Base-by-base conservation (phyloP, 2,329 filamentous ascomycete species). In the Lasiodiplodia citricola region DNA sequence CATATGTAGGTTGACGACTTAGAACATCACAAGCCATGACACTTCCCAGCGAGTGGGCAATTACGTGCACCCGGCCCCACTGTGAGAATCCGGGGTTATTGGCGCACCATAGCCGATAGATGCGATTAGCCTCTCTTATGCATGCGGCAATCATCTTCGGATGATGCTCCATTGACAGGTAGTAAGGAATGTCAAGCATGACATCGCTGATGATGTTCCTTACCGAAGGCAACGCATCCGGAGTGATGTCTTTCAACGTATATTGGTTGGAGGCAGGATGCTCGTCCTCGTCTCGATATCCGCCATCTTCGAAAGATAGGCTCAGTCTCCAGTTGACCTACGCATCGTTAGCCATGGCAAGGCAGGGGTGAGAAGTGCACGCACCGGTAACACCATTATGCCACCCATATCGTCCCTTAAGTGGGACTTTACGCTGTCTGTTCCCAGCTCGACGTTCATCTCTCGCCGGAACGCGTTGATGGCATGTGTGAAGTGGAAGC, bases 161-260 rank as follows among this genome's bases (percentile, higher is more conserved):
- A 75, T 98, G 97, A 80, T 98, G 95, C 68, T 80, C 75, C 69
- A 96, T 92, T 0, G 95, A 98, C 81, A 99, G 90, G 81, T 98
- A 99, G 77, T 97, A 98, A 0, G 96, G 96, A 62, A 99, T 95
- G 77, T 99, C 96, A 62, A 98, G 91, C 93, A 99, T 97, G 74
- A 99, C 93, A 78, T 99, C 96, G 52, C 92, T 96, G 70, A 99
- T 96, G 77, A 99, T 89, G 75, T 92, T 93, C 56, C 96, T 90
- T 10, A 99, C 91, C 0, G 93, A 94, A 0, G 95, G 94, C 37
- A 99, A 92, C 0, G 93, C 96, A 52, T 90, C 88, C 1, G 94
- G 94, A 5, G 97, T 97, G 72, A 99, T 97, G 73, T 98, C 94
- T 73, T 94, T 92, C 16, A 99, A 84, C 0, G 85, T 84, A 75